Base-by-base conservation (phyloP, 78 protist genomes). In the Isochrysis galbana region DNA sequence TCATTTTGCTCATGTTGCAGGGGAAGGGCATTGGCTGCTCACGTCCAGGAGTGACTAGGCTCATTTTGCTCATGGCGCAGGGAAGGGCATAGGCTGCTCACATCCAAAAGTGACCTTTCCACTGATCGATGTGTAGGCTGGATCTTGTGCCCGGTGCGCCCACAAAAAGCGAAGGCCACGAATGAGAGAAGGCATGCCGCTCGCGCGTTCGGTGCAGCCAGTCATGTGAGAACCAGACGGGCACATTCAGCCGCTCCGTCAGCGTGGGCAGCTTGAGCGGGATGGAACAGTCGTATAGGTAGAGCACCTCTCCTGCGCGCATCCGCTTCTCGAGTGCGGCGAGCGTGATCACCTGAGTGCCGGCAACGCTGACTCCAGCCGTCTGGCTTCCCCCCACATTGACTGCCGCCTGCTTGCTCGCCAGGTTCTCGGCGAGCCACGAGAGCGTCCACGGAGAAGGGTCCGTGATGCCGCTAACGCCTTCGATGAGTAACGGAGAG, bases 91-190 rank as follows among this genome's bases (percentile, higher is more conserved):
- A n/a, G n/a, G n/a, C n/a, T n/a, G n/a, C n/a, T n/a, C n/a, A 42
- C 86, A 77, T 77, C 86, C 86, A 77, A 34, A 77, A 77, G n/a
- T 38, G 46, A 5, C 46, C 47, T 17, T 39, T 5, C 86, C 46
- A 38, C 86, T 77, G 86, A 14, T 77, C 86, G 46, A 77, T 39
- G 86, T 77, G 86, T 21, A 77, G 86, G 23, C 14, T 1, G 11
- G 47, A 39, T 22, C 46, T 26, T 17, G 86, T 77, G 46, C 86
- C 86, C 42, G 46, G 7, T 10, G 47, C 26, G 34, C 86, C 86
- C 14, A 77, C 86, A 23, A 77, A 77, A 11, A 77, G 86, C 46
- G 86, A 77, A 22, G 86, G 86, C 86, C 86, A 77, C 46, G 46
- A 17, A 7, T 46, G 14, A 0, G 26, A 17, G 23, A 38, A 77